A percentile compares a stretch with the other conserved stretches of the same genome.
phyloP scores from a whole-genome alignment of 108 stramenopile genomes.

The Cyclotella distinguenda region DNA sequence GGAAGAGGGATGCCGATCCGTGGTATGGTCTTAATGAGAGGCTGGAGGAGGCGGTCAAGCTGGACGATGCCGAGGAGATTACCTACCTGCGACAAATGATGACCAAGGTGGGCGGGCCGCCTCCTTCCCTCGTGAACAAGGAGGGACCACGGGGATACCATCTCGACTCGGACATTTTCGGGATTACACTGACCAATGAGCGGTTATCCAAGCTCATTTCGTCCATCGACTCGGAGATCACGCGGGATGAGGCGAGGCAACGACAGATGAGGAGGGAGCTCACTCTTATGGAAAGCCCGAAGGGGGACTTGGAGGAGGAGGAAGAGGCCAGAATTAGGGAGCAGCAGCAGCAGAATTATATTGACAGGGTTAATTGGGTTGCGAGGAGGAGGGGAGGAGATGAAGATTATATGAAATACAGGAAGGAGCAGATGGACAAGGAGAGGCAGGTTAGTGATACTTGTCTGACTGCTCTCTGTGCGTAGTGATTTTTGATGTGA shows the following conservation, averaged over 20 bases:
- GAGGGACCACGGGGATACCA: slow-evolving; percentile 54
- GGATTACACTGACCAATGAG: slow-evolving; percentile 54
- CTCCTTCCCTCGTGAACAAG: slow-evolving; percentile 54
- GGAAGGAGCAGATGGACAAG: slow-evolving; percentile 22
- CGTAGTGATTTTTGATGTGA: too few species aligned
- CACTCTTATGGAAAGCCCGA: slow-evolving; percentile 46
- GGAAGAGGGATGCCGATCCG: slow-evolving; percentile 53
- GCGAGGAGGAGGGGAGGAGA: neutral
- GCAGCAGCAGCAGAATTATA: slow-evolving; percentile 21
- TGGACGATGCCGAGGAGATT: slow-evolving; percentile 56
- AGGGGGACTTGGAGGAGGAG: slow-evolving; percentile 56
- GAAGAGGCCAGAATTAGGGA: slow-evolving; percentile 24
- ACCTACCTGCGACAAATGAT: slow-evolving; percentile 52
- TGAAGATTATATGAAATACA: slow-evolving; percentile 3
- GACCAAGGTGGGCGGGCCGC: slow-evolving; percentile 72
- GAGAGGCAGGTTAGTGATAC: slow-evolving; percentile 9
- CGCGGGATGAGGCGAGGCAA: slow-evolving; percentile 51
- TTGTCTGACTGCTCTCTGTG: too few species aligned
- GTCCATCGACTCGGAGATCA: slow-evolving; percentile 14
- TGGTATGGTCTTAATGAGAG: slow-evolving; percentile 86
- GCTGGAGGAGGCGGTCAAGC: slow-evolving; percentile 73
- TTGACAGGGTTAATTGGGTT: neutral
- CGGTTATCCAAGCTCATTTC: slow-evolving; percentile 27
- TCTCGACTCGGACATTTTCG: slow-evolving; percentile 66
- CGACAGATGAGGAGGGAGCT: slow-evolving; percentile 54